Base-by-base conservation (phyloP, 306 rosid genomes). In the Crotalaria pallida region DNA sequence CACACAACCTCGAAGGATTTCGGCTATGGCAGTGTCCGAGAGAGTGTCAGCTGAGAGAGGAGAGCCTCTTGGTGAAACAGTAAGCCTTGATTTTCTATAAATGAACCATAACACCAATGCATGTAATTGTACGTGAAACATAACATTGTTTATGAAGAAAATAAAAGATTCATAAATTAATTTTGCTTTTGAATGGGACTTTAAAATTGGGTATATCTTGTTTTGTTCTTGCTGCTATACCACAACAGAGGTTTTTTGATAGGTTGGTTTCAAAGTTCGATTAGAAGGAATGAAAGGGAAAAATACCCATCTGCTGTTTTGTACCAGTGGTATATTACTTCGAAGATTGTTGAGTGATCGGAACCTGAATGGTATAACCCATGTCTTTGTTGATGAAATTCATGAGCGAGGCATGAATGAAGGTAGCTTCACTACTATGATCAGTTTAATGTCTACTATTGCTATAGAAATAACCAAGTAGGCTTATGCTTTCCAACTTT, bases 321-420 rank as follows among this genome's bases (percentile, higher is more conserved):
- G 99, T 78, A 95, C 99, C 79, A 95, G 97, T 27, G 99, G 97
- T 75, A 91, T 95, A 80, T 91, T 95, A 80, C 85, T 95, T 78
- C 85, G 99, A 84, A 87, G 99, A 79, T 77, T 91, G 82, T 81
- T 95, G 17, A 88, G 89, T 77, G 99, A 95, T 77, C 85, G 97
- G 78, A 91, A 83, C 78, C 82, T 95, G 80, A 89, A 87, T 77
- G 97, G 96, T 65, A 77, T 91, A 75, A 89, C 97, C 62, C 99
- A 91, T 81, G 97, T 95, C 69, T 87, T 95, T 85, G 99, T 95
- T 62, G 97, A 95, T 79, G 99, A 95, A 83, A 95, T 95, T 75
- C 99, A 95, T 38, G 99, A 95, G 72, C 92, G 99, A 62, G 99
- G 99, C 84, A 91, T 95, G 96, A 95, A 91, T 80, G 97, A 95